phyloP scores from a whole-genome alignment of 2,329 filamentous ascomycete species.

The Claviceps quebecensis region DNA sequence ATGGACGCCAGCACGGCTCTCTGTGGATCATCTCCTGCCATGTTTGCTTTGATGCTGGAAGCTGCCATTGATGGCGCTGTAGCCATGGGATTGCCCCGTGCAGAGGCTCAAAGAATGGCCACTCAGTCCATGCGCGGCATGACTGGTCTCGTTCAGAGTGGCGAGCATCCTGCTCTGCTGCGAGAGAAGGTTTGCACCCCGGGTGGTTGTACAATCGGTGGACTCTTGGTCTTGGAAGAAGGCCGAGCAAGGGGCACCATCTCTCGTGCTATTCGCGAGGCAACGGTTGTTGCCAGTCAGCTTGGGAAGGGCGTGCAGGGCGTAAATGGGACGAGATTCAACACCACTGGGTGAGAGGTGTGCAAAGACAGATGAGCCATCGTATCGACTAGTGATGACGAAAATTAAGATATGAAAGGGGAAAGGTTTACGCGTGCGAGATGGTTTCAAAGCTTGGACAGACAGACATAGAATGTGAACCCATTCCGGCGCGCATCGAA shows the following conservation, averaged over 20 bases:
- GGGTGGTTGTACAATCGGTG: constrained; percentile 65
- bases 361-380: background rate
- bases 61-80: constrained; percentile 64
- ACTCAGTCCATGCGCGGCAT: constrained; percentile 67
- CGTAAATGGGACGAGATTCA: constrained; percentile 21
- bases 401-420: too few relatives aligned
- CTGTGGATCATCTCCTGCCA: constrained; percentile 61
- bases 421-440: too few relatives aligned
- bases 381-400: background rate
- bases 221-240: constrained; percentile 60
- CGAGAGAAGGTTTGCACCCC: constrained; percentile 66
- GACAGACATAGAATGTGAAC: background rate
- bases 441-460: too few relatives aligned
- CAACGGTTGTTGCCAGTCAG: constrained; percentile 54
- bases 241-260: constrained; percentile 53
- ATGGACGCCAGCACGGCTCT: constrained; percentile 66
- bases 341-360: constrained; percentile 3
- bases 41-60: constrained; percentile 63
- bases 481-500: background rate
- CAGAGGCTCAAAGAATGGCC: constrained; percentile 62
- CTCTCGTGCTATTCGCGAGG: constrained; percentile 54
- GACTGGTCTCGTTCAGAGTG: constrained; percentile 51
- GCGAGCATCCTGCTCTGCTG: constrained; percentile 62
- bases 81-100: constrained; percentile 61
- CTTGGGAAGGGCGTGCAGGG: constrained; percentile 29